phyloP scores from a whole-genome alignment of 192 early-diverging fungal species.

The Umbelopsis ramanniana region DNA sequence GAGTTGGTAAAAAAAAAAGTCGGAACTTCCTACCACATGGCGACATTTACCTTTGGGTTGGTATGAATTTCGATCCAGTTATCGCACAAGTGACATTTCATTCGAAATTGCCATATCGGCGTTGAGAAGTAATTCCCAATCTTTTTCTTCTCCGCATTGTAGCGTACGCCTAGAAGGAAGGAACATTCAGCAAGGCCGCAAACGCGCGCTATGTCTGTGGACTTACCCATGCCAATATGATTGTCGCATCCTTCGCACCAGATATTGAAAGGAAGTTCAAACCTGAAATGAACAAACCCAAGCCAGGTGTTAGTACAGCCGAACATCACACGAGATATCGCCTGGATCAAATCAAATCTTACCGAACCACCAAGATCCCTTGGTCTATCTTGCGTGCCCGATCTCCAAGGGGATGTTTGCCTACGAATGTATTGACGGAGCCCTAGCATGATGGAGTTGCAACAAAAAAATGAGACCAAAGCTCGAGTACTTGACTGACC shows the following conservation, averaged over 20 bases:
- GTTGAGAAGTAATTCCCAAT: slow-evolving; percentile 87
- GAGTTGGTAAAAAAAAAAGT: neutral
- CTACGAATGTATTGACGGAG: slow-evolving; percentile 84
- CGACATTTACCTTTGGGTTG: slow-evolving; percentile 76
- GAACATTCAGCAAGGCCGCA: too few species aligned
- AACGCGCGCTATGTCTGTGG: too few species aligned
- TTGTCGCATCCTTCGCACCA: slow-evolving; percentile 89
- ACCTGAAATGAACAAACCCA: slow-evolving; percentile 42
- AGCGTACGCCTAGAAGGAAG: slow-evolving; percentile 70
- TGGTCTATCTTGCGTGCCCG: slow-evolving; percentile 88
- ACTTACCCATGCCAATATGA: slow-evolving; percentile 80
- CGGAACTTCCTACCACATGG: too few species aligned
- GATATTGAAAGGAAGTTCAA: slow-evolving; percentile 90
- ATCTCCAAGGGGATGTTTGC: slow-evolving; percentile 87
- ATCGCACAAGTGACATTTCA: slow-evolving; percentile 91
- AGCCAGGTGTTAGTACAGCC: neutral
- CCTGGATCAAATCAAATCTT: neutral
- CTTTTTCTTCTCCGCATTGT: slow-evolving; percentile 96
- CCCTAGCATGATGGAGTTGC: slow-evolving; percentile 51
- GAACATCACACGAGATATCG: too few species aligned
- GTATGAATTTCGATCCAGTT: slow-evolving; percentile 93
- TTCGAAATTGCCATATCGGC: slow-evolving; percentile 86
- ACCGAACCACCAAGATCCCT: slow-evolving; percentile 86
- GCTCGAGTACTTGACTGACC: neutral
- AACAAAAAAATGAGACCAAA: neutral